Evolutionary conservation across 2,329 filamentous ascomycete genomes (phyloP).

Genomic region (Lecanicillium sp.): DNA sequence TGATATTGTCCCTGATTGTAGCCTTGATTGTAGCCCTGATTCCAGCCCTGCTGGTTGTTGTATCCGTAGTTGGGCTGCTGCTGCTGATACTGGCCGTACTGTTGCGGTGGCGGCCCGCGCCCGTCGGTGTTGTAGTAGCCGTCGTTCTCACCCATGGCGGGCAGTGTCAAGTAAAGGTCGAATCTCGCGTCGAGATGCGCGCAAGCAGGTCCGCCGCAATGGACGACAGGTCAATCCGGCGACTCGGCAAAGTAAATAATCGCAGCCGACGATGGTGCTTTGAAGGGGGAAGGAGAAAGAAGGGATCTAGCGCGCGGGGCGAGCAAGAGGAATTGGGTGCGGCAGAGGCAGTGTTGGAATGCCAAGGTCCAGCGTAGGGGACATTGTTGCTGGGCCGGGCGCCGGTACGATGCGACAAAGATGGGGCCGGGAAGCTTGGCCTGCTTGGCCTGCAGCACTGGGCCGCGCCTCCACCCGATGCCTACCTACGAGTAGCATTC

Average conservation of each 20-base stretch:
- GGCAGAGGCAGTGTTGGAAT: conserved; percentile 8
- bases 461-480: too few relatives aligned
- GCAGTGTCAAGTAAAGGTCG: conserved; percentile 3
- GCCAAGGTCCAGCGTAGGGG: conserved; percentile 4
- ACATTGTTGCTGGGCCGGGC: conserved; percentile 6
- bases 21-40: conserved; percentile 13
- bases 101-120: conserved; percentile 10
- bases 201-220: background rate
- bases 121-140: conserved; percentile 20
- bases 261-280: conserved; percentile 1
- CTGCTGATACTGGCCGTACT: conserved; percentile 9
- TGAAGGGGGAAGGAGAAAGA: background rate
- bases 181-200: background rate
- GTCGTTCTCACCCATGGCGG: conserved; percentile 26
- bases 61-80: conserved; percentile 11
- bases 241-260: background rate
- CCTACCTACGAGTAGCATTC: conserved; percentile 1
- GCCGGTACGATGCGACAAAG: conserved; percentile 1
- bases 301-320: background rate
- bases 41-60: conserved; percentile 7
- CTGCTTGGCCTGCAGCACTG: background rate
- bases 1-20: conserved; percentile 14
- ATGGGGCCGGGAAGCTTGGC: background rate
- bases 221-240: too few relatives aligned
- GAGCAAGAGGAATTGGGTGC: background rate